phyloP scores from a whole-genome alignment of 1,284 basidiomycete species.

The Trametes hirsuta region DNA sequence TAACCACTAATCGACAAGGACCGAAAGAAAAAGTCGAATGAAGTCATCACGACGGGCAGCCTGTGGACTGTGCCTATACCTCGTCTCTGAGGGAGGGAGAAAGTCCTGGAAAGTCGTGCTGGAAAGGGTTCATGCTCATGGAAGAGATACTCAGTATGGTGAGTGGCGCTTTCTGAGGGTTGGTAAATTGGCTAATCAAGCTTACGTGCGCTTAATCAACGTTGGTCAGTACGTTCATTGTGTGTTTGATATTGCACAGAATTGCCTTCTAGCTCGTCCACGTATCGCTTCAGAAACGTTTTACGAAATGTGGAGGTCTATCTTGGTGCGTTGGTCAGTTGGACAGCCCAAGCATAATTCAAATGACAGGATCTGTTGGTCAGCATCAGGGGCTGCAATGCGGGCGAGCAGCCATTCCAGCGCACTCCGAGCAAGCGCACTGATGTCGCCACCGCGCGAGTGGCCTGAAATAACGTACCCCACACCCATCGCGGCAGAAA shows the following conservation, averaged over 20 bases:
- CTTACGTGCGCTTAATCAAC: neutral
- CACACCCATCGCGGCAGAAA: no score
- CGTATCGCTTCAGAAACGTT: neutral
- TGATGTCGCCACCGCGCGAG: no score
- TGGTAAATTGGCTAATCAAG: no score
- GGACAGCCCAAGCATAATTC: neutral
- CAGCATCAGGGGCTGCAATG: neutral
- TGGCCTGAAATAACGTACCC: no score
- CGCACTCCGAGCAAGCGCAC: neutral
- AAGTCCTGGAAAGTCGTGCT: no score
- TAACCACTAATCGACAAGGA: constrained; percentile 13
- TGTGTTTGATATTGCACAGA: neutral
- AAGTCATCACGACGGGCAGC: neutral
- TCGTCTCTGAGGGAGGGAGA: no score
- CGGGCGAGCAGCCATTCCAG: neutral
- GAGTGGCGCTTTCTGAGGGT: no score
- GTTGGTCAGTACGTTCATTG: neutral
- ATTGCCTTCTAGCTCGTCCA: no score
- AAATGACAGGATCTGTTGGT: neutral
- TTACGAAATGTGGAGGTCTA: neutral
- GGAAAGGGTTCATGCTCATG: no score
- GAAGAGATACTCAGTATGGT: no score
- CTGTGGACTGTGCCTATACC: no score
- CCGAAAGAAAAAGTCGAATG: neutral
- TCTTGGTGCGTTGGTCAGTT: neutral